Conservation (phyloP, 371 early-diverging fungal genomes). For the Lichtheimia hyalospora region DNA sequence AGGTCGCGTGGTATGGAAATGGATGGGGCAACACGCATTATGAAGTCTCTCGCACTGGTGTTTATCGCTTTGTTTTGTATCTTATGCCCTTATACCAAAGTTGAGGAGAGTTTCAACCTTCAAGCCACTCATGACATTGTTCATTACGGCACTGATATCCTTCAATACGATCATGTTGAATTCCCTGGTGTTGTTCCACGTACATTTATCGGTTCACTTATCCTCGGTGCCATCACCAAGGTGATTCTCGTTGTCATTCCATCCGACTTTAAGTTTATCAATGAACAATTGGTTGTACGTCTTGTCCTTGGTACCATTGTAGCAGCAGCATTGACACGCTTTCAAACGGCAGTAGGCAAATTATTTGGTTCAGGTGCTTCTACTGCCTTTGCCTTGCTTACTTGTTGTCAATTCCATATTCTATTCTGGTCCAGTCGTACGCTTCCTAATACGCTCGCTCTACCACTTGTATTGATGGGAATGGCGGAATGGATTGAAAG, state of each 20-base stretch:
- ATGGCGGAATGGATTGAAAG: slow-evolving; percentile 40
- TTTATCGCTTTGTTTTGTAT: slow-evolving; percentile 45
- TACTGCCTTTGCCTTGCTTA: slow-evolving; percentile 57
- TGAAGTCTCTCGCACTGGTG: slow-evolving; percentile 31
- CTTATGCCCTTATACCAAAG: slow-evolving; percentile 85
- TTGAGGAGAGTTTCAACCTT: slow-evolving; percentile 94
- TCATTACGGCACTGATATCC: slow-evolving; percentile 40
- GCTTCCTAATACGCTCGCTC: slow-evolving; percentile 85
- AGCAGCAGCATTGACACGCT: slow-evolving; percentile 33
- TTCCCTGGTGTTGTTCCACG: slow-evolving; percentile 96
- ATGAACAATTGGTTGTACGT: slow-evolving; percentile 46
- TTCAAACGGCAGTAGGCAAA: slow-evolving; percentile 41
- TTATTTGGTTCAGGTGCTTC: slow-evolving; percentile 62
- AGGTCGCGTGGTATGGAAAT: neutral
- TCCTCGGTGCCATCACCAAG: slow-evolving; percentile 31
- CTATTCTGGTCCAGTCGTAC: slow-evolving; percentile 88
- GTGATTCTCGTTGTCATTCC: neutral
- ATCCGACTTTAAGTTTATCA: neutral
- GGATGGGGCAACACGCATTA: slow-evolving; percentile 3
- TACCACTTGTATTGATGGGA: slow-evolving; percentile 59
- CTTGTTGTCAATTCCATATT: slow-evolving; percentile 81
- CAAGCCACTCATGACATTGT: slow-evolving; percentile 92
- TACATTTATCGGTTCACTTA: slow-evolving; percentile 82
- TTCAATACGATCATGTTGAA: slow-evolving; percentile 72
- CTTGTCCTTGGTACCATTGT: slow-evolving; percentile 56